Conservation (phyloP, 1,284 basidiomycete genomes). For the Tilletia horrida region DNA sequence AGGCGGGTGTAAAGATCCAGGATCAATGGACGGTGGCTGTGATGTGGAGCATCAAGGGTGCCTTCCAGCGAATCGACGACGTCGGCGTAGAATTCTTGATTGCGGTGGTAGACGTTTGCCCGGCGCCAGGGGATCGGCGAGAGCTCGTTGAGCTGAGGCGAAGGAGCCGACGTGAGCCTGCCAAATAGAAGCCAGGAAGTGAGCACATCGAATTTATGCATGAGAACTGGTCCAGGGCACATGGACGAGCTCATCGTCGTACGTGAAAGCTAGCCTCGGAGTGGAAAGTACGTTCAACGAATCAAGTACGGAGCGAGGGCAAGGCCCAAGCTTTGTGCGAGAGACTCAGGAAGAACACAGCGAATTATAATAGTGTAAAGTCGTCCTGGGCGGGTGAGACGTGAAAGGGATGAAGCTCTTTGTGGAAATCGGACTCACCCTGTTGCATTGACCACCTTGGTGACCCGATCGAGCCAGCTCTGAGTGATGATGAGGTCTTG, state of each 20-base stretch:
- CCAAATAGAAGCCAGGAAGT: too few species aligned
- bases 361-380: slow-evolving; percentile 19
- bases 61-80: slow-evolving; percentile 41
- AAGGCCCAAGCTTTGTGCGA: too few species aligned
- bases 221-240: too few species aligned
- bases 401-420: background rate
- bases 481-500: slow-evolving; percentile 48
- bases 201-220: too few species aligned
- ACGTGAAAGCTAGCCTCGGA: too few species aligned
- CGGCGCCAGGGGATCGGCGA: slow-evolving; percentile 50
- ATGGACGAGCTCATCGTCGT: too few species aligned
- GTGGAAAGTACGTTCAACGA: too few species aligned
- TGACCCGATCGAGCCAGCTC: slow-evolving; percentile 46
- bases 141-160: slow-evolving; percentile 59
- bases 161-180: slow-evolving; percentile 20
- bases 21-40: slow-evolving; percentile 45
- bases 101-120: slow-evolving; percentile 43
- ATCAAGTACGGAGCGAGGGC: too few species aligned
- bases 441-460: slow-evolving; percentile 39
- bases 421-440: slow-evolving; percentile 22
- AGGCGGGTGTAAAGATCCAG: slow-evolving; percentile 36
- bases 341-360: slow-evolving; percentile 23
- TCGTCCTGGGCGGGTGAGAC: slow-evolving; percentile 18
- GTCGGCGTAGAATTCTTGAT: slow-evolving; percentile 49
- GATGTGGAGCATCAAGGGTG: slow-evolving; percentile 55